Evolutionary conservation across 108 stramenopile genomes (phyloP).

Genomic region (Nannochloropsis oceanica): DNA sequence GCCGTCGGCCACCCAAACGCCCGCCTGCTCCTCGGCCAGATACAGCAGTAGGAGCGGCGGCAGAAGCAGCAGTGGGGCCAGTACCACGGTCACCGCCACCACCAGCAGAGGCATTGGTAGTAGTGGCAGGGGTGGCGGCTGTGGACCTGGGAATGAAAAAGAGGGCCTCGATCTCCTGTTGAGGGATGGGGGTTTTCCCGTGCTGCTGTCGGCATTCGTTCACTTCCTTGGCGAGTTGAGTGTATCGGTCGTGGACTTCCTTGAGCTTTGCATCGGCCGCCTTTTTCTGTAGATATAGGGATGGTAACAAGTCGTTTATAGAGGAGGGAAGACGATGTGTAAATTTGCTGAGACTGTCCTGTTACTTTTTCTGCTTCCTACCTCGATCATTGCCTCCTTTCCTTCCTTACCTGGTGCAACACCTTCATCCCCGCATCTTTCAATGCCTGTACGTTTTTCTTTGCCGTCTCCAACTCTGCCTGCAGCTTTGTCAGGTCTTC

Average conservation of each 20-base stretch:
- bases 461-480: not conserved
- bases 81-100: not conserved
- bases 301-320: too few species aligned
- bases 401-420: not conserved
- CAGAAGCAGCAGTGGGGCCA: too few species aligned
- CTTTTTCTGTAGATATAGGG: not conserved
- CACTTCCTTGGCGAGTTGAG: not conserved
- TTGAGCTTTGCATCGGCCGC: not conserved
- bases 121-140: not conserved
- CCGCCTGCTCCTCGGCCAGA: not conserved
- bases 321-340: not conserved
- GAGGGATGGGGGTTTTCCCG: not conserved
- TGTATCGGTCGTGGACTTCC: not conserved
- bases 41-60: not conserved
- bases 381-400: not conserved
- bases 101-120: not conserved
- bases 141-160: not conserved
- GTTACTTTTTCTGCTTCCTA: not conserved
- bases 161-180: not conserved
- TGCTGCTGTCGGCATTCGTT: not conserved
- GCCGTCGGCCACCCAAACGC: not conserved
- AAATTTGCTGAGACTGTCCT: not conserved
- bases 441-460: not conserved
- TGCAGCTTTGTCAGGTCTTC: not conserved
- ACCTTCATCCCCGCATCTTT: not conserved